These are phyloP conservation scores for Ceratopteris richardii DNA, from an alignment of 75 land plant genomes.

Conservation along the genomic window DNA sequence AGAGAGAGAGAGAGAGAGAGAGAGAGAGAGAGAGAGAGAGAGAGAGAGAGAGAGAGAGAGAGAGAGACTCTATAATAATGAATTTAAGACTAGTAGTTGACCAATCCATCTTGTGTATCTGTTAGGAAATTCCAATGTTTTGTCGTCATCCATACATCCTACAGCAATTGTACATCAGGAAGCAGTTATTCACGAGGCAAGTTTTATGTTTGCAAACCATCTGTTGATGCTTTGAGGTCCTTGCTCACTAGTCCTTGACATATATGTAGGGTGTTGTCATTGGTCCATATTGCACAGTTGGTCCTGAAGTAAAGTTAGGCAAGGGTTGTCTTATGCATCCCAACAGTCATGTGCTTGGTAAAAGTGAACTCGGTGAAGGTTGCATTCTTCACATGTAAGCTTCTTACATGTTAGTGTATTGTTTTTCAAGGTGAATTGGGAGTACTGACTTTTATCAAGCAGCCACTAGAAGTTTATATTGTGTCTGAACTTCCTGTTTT, in stretches of 20 bases:
- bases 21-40: no score
- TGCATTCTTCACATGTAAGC: conserved; percentile 67
- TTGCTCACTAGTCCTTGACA: neutral
- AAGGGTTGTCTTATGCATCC: conserved; percentile 56
- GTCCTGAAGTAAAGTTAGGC: conserved; percentile 61
- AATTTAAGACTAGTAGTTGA: no score
- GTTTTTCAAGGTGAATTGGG: no score
- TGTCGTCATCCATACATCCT: conserved; percentile 40
- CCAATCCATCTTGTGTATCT: no score
- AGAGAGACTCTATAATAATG: no score
- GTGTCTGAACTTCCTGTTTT: no score
- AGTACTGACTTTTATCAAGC: no score
- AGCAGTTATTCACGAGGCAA: conserved; percentile 69
- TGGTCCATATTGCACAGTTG: conserved; percentile 89
- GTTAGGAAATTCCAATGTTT: no score
- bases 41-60: no score
- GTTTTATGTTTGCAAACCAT: neutral
- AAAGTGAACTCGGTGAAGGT: conserved; percentile 62
- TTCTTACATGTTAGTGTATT: neutral
- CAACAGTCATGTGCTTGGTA: conserved; percentile 66
- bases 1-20: no score
- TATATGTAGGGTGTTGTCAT: conserved; percentile 52
- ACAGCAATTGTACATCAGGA: conserved; percentile 63
- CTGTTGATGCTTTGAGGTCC: neutral
- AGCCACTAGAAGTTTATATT: no score